These are phyloP conservation scores for Daldinia concentrica DNA, from an alignment of 495 filamentous ascomycete species.

Conservation along the genomic window DNA sequence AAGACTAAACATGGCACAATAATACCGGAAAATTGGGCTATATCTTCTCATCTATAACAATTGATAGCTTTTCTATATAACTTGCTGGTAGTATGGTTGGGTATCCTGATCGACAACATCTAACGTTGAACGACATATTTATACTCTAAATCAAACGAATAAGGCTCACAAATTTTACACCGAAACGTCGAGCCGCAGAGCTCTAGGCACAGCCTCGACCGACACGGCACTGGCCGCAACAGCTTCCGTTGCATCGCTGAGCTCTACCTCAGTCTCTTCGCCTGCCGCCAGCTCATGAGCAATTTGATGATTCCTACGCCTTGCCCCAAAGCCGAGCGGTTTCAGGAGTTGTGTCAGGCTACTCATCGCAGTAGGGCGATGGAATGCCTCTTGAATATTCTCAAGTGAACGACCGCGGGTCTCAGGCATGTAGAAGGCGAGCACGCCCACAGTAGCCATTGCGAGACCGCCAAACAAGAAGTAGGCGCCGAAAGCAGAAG, in stretches of 20 bases:
- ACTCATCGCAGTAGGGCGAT: constrained; percentile 31
- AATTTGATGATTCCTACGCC: constrained; percentile 16
- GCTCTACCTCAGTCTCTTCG: constrained; percentile 32
- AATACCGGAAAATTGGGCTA: background rate
- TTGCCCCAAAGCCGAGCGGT: constrained; percentile 17
- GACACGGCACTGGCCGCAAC: constrained; percentile 29
- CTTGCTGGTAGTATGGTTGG: background rate
- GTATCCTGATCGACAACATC: background rate
- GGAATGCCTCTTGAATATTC: constrained; percentile 66
- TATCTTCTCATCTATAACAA: background rate
- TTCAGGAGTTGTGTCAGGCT: constrained; percentile 15
- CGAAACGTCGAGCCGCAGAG: constrained; percentile 33
- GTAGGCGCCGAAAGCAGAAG: constrained; percentile 65
- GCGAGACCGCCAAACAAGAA: constrained; percentile 66
- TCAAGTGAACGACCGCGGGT: constrained; percentile 66
- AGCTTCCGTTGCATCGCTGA: constrained; percentile 9
- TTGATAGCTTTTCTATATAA: background rate
- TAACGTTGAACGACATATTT: background rate
- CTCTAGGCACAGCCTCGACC: constrained; percentile 26
- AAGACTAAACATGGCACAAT: background rate
- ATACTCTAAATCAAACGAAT: background rate
- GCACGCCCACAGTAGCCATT: constrained; percentile 59
- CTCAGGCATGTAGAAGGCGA: constrained; percentile 67
- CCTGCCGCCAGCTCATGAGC: constrained; percentile 13
- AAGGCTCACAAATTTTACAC: background rate